phyloP scores from a whole-genome alignment of 2,329 filamentous ascomycete species.

The Trichoderma oligosporum region DNA sequence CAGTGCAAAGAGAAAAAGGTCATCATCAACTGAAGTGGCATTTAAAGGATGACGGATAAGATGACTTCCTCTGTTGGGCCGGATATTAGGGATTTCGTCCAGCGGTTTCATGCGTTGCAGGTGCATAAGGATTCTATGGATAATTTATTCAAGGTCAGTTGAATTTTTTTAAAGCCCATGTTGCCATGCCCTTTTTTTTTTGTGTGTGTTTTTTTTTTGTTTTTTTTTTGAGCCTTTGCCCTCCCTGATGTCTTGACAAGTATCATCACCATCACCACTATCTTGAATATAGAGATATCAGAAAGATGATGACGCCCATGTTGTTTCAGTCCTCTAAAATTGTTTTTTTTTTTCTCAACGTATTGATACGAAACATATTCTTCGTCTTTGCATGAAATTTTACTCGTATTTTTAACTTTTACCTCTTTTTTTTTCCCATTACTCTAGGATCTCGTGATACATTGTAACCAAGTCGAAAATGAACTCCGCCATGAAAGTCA shows the following conservation, averaged over 20 bases:
- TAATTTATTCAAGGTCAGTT: conserved; percentile 46
- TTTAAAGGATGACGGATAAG: background rate
- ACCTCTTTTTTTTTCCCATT: background rate
- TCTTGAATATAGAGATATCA: background rate
- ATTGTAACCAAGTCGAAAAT: conserved; percentile 42
- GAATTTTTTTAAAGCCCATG: no score
- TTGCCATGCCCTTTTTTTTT: no score
- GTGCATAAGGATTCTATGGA: conserved; percentile 40
- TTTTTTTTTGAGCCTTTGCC: background rate
- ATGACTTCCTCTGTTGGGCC: conserved; percentile 26
- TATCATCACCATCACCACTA: background rate
- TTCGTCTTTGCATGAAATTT: background rate
- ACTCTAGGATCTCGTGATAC: conserved; percentile 32
- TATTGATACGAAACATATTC: no score
- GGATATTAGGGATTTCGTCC: conserved; percentile 44
- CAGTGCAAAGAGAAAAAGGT: no score
- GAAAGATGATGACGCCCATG: background rate
- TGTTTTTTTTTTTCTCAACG: background rate
- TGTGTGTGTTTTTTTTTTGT: background rate
- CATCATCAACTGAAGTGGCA: no score
- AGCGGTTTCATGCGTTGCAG: conserved; percentile 45
- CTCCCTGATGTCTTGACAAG: background rate
- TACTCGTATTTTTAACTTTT: background rate
- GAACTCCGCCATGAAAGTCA: conserved; percentile 43
- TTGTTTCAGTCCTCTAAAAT: background rate